Percentiles rank a stretch among this genome's conserved stretches.
Evolutionary conservation across 1,284 basidiomycete species (phyloP).

Genomic region (Malassezia furfur): DNA sequence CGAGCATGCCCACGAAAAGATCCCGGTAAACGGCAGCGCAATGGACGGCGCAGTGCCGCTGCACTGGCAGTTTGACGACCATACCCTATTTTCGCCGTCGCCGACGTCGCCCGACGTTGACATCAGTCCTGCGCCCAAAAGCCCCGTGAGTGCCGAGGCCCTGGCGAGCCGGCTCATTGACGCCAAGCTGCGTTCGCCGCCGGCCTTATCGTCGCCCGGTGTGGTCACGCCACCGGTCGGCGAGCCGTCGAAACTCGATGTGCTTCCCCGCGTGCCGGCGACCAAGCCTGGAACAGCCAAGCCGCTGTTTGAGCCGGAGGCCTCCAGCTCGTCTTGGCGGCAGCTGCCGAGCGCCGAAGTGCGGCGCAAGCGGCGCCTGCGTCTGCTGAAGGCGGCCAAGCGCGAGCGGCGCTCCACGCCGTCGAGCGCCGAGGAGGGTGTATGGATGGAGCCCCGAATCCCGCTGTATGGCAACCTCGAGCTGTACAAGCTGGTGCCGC

Average conservation of each 20-base stretch:
- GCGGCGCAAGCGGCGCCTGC: conserved; percentile 8
- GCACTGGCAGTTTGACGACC: neutral
- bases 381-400: conserved; percentile 4
- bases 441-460: neutral
- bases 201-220: neutral
- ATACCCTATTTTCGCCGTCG: neutral
- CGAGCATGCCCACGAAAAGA: neutral
- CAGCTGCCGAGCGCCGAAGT: conserved; percentile 1
- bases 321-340: neutral
- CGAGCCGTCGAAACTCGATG: neutral
- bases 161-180: neutral
- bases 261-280: neutral
- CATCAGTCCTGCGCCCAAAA: neutral
- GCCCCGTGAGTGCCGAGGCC: neutral
- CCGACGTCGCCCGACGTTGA: neutral
- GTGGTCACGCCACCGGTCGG: neutral
- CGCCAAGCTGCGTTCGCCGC: neutral
- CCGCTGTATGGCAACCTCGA: conserved; percentile 12
- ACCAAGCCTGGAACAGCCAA: neutral
- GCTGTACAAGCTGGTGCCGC: conserved; percentile 23
- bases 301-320: neutral
- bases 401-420: conserved; percentile 4
- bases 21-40: neutral
- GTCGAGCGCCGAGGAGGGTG: neutral
- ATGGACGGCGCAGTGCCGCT: conserved; percentile 3